Evolutionary conservation across 2,329 filamentous ascomycete species (phyloP), one percentile per base, ranked within the genome.

Genomic region (Monilinia laxa): DNA sequence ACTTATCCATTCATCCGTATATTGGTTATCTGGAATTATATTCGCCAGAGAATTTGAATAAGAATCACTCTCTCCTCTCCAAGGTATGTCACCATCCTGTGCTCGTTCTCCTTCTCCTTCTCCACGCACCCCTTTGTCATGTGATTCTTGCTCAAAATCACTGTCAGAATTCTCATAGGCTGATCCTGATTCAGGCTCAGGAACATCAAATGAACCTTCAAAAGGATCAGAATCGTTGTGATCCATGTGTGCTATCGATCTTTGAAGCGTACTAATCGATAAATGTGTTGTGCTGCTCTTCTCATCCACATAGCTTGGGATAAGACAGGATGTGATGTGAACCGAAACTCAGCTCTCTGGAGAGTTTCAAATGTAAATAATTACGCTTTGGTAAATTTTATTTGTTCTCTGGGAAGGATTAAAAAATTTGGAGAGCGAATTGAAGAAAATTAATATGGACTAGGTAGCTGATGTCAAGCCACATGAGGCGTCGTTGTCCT

Each of bases 111-210:
- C 35, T 11, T 66, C 28, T 47, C 47, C 59, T 31, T 47, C 58
- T 63, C 23, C 23, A n/a, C 2, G 58, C 55, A 10, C 47, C 31
- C 35, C n/a, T 47, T 58, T 47, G 59, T 73, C 64, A 66, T 67
- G 54, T 67, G 69, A 68, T 20, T 23, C 54, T 23, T 25, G 49
- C 23, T 63, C 56, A 51, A 70, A 68, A 38, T 71, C 70, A 10
- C 52, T 56, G 28, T 68, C 69, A 23, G 71, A 71, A 12, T 47
- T 51, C 55, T 76, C 73, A 68, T 74, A 75, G 49, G 68, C 71
- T 64, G 74, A 76, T 45, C 68, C 72, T 25, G 73, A 74, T 55
- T 72, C 71, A 60, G 73, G 70, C 40, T 73, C 71, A 6, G 57
- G 42, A 47, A 55, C 56, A 25, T 49, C 28, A 11, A 57, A 25